Evolutionary conservation across 106 monocot genomes (phyloP).

Genomic region (Dioscorea alata): DNA sequence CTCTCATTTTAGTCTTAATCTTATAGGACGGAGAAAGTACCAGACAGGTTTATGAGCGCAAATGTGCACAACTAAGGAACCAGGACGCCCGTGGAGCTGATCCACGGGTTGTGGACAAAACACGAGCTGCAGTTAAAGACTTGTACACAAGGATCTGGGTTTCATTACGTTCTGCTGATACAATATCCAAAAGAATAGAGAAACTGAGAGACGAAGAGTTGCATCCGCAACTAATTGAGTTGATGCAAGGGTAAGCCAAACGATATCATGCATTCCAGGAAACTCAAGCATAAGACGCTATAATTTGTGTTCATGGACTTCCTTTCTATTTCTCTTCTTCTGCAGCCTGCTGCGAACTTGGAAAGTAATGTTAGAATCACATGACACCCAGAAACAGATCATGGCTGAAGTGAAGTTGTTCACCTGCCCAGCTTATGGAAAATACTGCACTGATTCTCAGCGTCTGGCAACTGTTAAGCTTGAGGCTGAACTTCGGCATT

Average conservation of each 20-base stretch:
- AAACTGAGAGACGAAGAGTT: constrained; percentile 87
- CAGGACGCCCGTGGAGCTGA: constrained; percentile 57
- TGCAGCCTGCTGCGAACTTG: constrained; percentile 60
- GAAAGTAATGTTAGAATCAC: constrained; percentile 87
- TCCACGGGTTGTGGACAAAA: constrained; percentile 52
- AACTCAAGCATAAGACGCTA: neutral
- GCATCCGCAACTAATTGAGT: constrained; percentile 88
- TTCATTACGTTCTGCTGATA: constrained; percentile 63
- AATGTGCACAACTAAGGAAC: constrained; percentile 69
- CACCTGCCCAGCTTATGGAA: constrained; percentile 79
- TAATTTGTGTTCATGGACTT: neutral
- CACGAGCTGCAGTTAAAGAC: constrained; percentile 56
- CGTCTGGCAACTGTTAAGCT: constrained; percentile 70
- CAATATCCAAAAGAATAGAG: constrained; percentile 74
- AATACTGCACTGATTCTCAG: constrained; percentile 75
- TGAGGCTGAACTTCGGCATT: constrained; percentile 70
- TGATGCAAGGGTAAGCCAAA: constrained; percentile 70
- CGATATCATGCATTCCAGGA: neutral
- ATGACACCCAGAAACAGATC: constrained; percentile 84
- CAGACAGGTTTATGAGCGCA: constrained; percentile 67
- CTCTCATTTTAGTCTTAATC: neutral
- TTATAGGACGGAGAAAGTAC: constrained; percentile 71
- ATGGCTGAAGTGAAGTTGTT: constrained; percentile 68
- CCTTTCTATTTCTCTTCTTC: constrained; percentile 2
- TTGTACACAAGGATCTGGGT: constrained; percentile 84